Evolutionary conservation across 208 protist species (phyloP).

Genomic region (Acanthamoeba quina): DNA sequence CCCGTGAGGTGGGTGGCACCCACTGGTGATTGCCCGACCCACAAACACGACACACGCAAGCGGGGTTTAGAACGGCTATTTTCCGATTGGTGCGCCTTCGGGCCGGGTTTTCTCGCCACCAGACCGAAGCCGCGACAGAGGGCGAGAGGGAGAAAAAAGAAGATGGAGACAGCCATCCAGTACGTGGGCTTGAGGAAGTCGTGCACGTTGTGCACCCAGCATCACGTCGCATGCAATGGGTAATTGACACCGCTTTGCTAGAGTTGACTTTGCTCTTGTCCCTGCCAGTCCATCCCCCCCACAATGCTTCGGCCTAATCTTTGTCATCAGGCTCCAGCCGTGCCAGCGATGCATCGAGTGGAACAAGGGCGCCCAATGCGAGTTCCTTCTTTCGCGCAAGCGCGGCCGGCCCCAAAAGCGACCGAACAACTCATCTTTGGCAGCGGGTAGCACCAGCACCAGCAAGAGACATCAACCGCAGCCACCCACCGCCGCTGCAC

Average conservation of each 20-base stretch:
- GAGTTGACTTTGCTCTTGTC: neutral
- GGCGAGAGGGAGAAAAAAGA: neutral
- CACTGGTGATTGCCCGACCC: too few species aligned
- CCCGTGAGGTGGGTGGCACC: too few species aligned
- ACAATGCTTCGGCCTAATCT: too few species aligned
- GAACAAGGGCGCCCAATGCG: neutral
- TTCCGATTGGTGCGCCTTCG: too few species aligned
- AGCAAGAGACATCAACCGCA: neutral
- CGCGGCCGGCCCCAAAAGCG: neutral
- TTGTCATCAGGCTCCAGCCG: neutral
- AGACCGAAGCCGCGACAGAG: too few species aligned
- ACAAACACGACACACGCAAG: too few species aligned
- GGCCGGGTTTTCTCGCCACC: too few species aligned
- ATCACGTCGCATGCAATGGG: neutral
- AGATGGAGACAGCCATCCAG: neutral
- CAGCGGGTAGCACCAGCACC: neutral
- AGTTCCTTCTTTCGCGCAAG: conserved; percentile 8
- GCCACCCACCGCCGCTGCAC: neutral
- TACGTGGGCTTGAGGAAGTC: conserved; percentile 3
- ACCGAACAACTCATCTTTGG: neutral
- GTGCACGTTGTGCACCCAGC: neutral
- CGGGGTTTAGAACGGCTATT: too few species aligned
- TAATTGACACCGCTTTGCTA: neutral
- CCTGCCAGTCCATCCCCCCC: neutral
- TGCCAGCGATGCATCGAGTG: neutral